Percentiles rank a stretch among this genome's conserved stretches.
phyloP scores from a whole-genome alignment of 2,329 filamentous ascomycete genomes.

The Hymenotorrendiella dingleyae region DNA sequence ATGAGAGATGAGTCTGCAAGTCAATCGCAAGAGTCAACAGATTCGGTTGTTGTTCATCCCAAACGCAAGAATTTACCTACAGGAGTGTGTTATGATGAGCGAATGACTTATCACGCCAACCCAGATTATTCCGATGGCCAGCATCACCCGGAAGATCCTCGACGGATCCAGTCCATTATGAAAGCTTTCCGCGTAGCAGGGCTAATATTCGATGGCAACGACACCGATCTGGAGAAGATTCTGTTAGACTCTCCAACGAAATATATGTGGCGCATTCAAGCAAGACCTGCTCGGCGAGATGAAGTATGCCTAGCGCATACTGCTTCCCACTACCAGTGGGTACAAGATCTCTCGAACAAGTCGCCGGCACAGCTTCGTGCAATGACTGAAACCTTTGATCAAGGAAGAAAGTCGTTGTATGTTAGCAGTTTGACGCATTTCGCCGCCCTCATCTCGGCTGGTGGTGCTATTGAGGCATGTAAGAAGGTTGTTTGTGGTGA shows the following conservation, averaged over 20 bases:
- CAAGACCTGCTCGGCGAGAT: constrained; percentile 67
- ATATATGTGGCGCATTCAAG: constrained; percentile 71
- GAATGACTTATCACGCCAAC: constrained; percentile 95
- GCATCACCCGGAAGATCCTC: constrained; percentile 89
- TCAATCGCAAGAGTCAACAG: constrained; percentile 9
- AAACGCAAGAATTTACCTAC: constrained; percentile 47
- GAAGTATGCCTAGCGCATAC: constrained; percentile 81
- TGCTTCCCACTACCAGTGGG: constrained; percentile 72
- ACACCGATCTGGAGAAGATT: constrained; percentile 46
- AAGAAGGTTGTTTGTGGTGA: constrained; percentile 77
- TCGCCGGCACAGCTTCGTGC: constrained; percentile 60
- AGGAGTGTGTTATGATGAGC: constrained; percentile 82
- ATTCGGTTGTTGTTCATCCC: not conserved
- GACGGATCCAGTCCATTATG: constrained; percentile 89
- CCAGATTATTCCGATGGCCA: constrained; percentile 66
- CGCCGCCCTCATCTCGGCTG: constrained; percentile 77
- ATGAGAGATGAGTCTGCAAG: constrained; percentile 10
- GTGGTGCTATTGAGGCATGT: constrained; percentile 93
- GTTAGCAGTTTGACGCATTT: constrained; percentile 77
- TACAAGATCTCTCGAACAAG: constrained; percentile 50
- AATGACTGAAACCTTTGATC: constrained; percentile 55
- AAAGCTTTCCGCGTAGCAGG: constrained; percentile 78
- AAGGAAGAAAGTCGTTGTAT: constrained; percentile 70
- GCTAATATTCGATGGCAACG: constrained; percentile 60
- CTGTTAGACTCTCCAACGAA: constrained; percentile 49